These are phyloP conservation scores for Scheffersomyces segobiensis DNA, from an alignment of 1,139 yeast species.

Conservation along the genomic window DNA sequence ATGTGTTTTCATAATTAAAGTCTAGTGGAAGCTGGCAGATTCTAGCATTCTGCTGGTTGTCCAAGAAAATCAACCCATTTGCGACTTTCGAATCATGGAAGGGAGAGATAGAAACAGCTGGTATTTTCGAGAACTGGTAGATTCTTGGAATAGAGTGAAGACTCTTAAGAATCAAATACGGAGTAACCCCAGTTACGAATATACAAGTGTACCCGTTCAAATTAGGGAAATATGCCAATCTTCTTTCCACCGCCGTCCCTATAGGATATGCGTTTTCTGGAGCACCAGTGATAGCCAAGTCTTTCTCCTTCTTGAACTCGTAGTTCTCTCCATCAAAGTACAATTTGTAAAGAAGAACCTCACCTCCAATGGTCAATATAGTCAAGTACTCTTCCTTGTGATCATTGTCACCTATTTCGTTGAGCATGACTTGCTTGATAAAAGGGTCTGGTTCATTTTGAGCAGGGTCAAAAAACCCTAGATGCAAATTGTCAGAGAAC, in stretches of 20 bases:
- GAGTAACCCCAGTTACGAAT: slow-evolving; percentile 73
- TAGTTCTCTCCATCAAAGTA: slow-evolving; percentile 53
- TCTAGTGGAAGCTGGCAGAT: slow-evolving; percentile 58
- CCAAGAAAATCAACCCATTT: slow-evolving; percentile 71
- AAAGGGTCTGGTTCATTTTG: slow-evolving; percentile 72
- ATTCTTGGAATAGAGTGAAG: slow-evolving; percentile 66
- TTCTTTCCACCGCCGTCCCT: slow-evolving; percentile 70
- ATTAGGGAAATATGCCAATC: slow-evolving; percentile 59
- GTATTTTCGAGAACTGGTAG: slow-evolving; percentile 64
- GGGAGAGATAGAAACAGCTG: slow-evolving; percentile 63
- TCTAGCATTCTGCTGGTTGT: slow-evolving; percentile 69
- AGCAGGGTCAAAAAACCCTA: slow-evolving; percentile 59
- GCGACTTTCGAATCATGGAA: slow-evolving; percentile 39
- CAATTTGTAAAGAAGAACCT: slow-evolving; percentile 65
- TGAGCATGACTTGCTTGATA: slow-evolving; percentile 68
- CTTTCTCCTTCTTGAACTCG: slow-evolving; percentile 50
- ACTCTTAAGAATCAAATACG: slow-evolving; percentile 67
- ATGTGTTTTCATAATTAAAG: slow-evolving; percentile 59
- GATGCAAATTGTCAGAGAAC: slow-evolving; percentile 51
- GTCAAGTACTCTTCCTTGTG: slow-evolving; percentile 59
- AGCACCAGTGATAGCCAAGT: slow-evolving; percentile 62
- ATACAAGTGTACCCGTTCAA: slow-evolving; percentile 61
- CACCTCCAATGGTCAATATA: slow-evolving; percentile 78
- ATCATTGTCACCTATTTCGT: slow-evolving; percentile 64
- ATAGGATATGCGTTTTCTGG: slow-evolving; percentile 72